Percentiles rank a stretch among this genome's conserved stretches.
Conservation (phyloP, 768 basidiomycete species). For the Lentinula guzmanii region DNA sequence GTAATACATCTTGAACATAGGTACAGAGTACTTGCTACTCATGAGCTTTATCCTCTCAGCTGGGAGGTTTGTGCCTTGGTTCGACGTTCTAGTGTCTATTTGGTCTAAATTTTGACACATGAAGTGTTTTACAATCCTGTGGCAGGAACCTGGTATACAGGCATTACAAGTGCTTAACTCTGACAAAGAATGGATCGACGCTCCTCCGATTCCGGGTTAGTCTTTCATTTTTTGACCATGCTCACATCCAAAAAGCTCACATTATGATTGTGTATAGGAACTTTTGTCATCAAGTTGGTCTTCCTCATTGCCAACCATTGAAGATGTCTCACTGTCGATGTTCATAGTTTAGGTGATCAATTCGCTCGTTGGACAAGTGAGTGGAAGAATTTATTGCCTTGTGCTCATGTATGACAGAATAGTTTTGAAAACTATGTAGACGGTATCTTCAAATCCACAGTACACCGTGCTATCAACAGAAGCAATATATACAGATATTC, state of each 20-base stretch:
- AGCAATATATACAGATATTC: constrained; percentile 71
- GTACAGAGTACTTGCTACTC: not conserved
- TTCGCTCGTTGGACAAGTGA: constrained; percentile 86
- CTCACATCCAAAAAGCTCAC: not conserved
- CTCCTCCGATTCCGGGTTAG: constrained; percentile 58
- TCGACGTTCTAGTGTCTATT: not conserved
- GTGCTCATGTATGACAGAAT: not conserved
- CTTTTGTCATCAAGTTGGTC: constrained; percentile 79
- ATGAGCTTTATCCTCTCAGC: constrained; percentile 15
- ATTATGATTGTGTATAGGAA: constrained; percentile 23
- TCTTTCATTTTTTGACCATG: not conserved
- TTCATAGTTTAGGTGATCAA: constrained; percentile 68
- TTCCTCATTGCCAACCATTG: not conserved
- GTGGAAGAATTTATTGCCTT: constrained; percentile 12
- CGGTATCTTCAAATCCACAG: constrained; percentile 85
- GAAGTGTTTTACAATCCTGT: constrained; percentile 84
- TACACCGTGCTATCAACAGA: constrained; percentile 80
- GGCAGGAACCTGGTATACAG: constrained; percentile 68
- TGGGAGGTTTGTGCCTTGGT: constrained; percentile 31
- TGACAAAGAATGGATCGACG: constrained; percentile 75
- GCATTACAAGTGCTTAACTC: constrained; percentile 81
- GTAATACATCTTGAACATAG: constrained; percentile 8
- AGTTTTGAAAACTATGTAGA: constrained; percentile 42
- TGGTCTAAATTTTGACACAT: not conserved
- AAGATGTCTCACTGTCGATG: constrained; percentile 12